Evolutionary conservation across 225 moss, liverwort and hornwort species (phyloP), one percentile per base, ranked within the genome.

Genomic region (Sphagnum tenellum): DNA sequence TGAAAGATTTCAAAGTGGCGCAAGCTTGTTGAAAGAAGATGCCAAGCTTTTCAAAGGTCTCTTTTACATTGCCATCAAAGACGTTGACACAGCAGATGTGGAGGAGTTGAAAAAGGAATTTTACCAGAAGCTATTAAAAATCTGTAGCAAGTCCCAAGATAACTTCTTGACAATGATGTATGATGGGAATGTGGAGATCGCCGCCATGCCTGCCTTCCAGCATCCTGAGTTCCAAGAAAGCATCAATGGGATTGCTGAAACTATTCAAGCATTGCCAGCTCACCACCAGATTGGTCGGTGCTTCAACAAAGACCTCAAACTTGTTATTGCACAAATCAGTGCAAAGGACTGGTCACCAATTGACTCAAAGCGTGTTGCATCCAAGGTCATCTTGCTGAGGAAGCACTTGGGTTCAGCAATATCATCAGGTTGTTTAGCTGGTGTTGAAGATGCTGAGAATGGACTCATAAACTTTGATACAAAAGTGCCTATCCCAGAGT

Each of bases 81-180:
- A 86, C 63, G 89, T 89, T 4, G 82, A 85, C 56, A 70, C 8
- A 46, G 71, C 80, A 1, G 86, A 89, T 48, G 89, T 89, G 44
- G 82, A 82, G 8, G 88, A 85, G 56, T 66, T 88, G 5, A 85
- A 78, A 67, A 8, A 55, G 3, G 88, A 88, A 51, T 89, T 89
- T 44, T 69, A 69, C 9, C 70, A 73, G 3, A 89, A 86, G 44
- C 82, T 85, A 7, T 3, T 47, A 2, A 74, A 74, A 45, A 83
- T 86, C 6, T 86, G 86, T 12, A 71, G 54, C 47, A 82, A 73
- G 64, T 75, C 75, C 1, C 57, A 74, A 50, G 71, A 85, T 6
- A 89, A 85, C 54, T 89, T 89, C n/a, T 60, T 85, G 6, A 89
- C 76, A 0, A 89, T 58, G 45, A 89, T 85, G 88, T 85, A 89